A percentile compares a stretch with the other conserved stretches of the same genome.
Conservation (phyloP, 2,329 filamentous ascomycete genomes). For the Ciborinia camelliae region DNA sequence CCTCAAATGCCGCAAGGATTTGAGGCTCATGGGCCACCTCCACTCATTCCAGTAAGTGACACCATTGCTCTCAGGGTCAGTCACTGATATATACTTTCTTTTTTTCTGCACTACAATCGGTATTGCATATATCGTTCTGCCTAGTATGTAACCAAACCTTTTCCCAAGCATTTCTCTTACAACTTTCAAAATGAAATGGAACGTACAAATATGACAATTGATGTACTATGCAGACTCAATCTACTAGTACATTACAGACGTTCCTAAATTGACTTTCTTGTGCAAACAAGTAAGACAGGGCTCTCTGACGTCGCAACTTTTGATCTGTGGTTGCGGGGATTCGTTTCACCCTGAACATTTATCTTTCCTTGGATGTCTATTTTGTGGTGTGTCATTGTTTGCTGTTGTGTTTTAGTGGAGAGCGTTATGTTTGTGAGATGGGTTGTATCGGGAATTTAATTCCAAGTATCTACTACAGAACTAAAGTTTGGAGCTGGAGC, state of each 20-base stretch:
- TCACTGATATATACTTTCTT: background rate
- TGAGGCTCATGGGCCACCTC: background rate
- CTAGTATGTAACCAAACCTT: background rate
- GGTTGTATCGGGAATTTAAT: background rate
- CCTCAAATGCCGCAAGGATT: background rate
- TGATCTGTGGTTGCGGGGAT: slow-evolving; percentile 50
- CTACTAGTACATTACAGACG: slow-evolving; percentile 42
- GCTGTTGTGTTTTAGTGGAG: background rate
- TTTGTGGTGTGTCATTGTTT: background rate
- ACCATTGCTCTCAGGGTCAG: background rate
- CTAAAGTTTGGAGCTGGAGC: background rate
- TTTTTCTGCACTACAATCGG: background rate
- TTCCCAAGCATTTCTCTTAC: background rate
- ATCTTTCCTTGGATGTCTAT: background rate
- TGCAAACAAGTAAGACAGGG: slow-evolving; percentile 40
- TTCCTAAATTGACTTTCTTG: slow-evolving; percentile 52
- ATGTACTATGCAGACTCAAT: slow-evolving; percentile 48
- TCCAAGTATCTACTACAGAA: background rate
- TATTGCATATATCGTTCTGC: background rate
- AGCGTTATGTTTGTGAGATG: background rate
- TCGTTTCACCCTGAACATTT: slow-evolving; percentile 54
- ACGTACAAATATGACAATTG: slow-evolving; percentile 17
- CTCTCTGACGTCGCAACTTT: slow-evolving; percentile 57
- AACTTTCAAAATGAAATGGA: background rate
- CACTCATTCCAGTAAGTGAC: background rate